Evolutionary conservation across 208 protist genomes (phyloP).

Genomic region (Leishmania lainsoni): DNA sequence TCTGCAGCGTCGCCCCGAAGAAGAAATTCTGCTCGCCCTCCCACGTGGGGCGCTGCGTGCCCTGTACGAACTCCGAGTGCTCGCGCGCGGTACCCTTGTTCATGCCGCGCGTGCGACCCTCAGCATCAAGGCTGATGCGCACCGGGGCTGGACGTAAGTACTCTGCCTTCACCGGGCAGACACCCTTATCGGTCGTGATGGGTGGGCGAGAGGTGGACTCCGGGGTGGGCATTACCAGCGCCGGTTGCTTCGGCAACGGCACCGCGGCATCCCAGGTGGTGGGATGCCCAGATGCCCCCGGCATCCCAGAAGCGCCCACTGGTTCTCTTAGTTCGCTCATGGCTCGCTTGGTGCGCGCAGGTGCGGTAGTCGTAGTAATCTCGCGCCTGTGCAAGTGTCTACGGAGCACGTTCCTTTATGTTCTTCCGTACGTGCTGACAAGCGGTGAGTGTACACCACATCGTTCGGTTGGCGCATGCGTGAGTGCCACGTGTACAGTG

Average conservation of each 20-base stretch:
- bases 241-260: background rate
- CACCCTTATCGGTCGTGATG: conserved; percentile 35
- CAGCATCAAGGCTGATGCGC: conserved; percentile 58
- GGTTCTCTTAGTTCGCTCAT: background rate
- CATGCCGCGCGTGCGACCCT: conserved; percentile 77
- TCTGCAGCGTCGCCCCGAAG: conserved; percentile 48
- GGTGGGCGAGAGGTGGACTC: background rate
- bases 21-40: conserved; percentile 85
- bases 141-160: conserved; percentile 62
- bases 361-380: background rate
- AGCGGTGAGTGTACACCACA: background rate
- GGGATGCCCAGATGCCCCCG: background rate
- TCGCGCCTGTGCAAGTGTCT: background rate
- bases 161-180: conserved; percentile 67
- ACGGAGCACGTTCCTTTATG: background rate
- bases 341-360: background rate
- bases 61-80: conserved; percentile 44
- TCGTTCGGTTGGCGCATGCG: background rate
- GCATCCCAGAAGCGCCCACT: background rate
- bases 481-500: background rate
- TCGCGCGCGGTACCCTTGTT: conserved; percentile 74
- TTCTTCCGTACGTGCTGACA: background rate
- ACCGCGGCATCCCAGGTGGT: background rate
- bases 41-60: conserved; percentile 66
- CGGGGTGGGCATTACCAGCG: background rate